Conservation (phyloP, 2,329 filamentous ascomycete genomes). For the Chrysoporthe cubensis region DNA sequence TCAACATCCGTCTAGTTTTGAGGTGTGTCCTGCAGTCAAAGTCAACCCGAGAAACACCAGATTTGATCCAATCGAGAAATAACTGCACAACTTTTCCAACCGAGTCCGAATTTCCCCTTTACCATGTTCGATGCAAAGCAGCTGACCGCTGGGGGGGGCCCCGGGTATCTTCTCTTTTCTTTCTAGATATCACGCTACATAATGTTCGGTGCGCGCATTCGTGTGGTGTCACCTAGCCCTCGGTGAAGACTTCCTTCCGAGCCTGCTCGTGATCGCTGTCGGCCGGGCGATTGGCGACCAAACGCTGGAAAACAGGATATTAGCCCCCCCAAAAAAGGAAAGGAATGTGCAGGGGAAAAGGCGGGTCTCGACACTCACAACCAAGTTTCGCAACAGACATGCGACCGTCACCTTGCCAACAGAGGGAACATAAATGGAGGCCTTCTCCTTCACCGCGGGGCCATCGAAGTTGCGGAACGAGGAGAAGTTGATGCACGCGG, state of each 20-base stretch:
- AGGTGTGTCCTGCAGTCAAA: constrained; percentile 3
- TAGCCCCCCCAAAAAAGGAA: background rate
- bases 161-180: constrained; percentile 28
- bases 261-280: constrained; percentile 43
- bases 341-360: background rate
- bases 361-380: constrained; percentile 61
- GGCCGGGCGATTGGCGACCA: constrained; percentile 54
- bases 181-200: constrained; percentile 7
- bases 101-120: background rate
- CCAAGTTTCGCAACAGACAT: constrained; percentile 82
- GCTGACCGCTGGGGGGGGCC: constrained; percentile 4
- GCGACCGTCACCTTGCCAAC: constrained; percentile 98
- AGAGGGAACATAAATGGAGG: constrained; percentile 93
- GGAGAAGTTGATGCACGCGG: constrained; percentile 98
- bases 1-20: background rate
- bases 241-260: constrained; percentile 47
- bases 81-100: constrained; percentile 1
- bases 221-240: constrained; percentile 37
- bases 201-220: background rate
- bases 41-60: background rate
- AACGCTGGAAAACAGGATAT: constrained; percentile 42
- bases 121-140: constrained; percentile 19
- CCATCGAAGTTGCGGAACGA: constrained; percentile 91
- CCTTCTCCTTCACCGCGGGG: constrained; percentile 88
- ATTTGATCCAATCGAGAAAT: background rate